Evolutionary conservation across 352 stramenopile species (phyloP), one percentile per base, ranked within the genome.

Genomic region (Phytophthora sp.): DNA sequence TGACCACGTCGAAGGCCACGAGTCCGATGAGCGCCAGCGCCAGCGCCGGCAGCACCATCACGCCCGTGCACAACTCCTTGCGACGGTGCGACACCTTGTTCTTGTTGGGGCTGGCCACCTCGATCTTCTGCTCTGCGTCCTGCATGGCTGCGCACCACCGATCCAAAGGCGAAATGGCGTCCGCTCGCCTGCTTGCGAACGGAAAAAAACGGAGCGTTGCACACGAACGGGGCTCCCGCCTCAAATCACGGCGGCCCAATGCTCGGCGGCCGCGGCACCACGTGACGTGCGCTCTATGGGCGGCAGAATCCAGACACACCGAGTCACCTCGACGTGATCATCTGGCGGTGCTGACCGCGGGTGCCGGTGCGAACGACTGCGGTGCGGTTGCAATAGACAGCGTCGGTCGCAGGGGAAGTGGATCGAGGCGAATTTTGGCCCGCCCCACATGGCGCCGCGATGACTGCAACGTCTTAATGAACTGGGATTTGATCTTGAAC

Each of bases 1-100:
- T 68, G 13, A 68, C 28, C 35, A 68, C 30, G 38, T 68, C 59
- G 28, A 62, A 63, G 11, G 43, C 30, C 34, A 57, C 59, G 42
- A 68, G 52, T 8, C 51, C 51, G 23, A 57, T 46, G 6, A 68
- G 28, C 1, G 28, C 28, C 2, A 68, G 23, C 10, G 21, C 43
- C 17, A 68, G 23, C 11, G 43, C 43, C 12, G 52, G 52, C 7
- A 63, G 35, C 13, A 63, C 15, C 52, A 62, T 28, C 17, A 52
- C 45, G 10, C 43, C 17, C 21, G 39, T 44, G 58, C 48, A 60
- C 15, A 57, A 27, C 3, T 66, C 55, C 27, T 65, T 58, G 46
- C 28, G 38, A 18, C 30, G 56, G 20, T 46, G 48, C 8, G 26
- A 27, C 6, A 32, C 10, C 11, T 48, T 23, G 15, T 51, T 66